Base-by-base conservation (phyloP, 768 basidiomycete species). In the Strobilomyces echinocephalus region DNA sequence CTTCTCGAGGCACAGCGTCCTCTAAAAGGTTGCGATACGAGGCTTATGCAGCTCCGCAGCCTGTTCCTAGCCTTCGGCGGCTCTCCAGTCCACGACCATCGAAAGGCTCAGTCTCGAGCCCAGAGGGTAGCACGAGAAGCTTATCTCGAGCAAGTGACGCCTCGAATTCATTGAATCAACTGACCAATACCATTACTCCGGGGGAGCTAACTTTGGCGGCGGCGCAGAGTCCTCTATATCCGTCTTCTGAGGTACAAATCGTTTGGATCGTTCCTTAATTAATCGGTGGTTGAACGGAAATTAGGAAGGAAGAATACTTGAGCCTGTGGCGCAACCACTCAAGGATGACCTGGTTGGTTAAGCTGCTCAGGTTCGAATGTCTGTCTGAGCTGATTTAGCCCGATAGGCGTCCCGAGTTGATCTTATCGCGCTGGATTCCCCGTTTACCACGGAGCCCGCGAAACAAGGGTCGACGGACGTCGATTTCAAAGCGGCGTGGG, bases 391-490 rank as follows among this genome's bases (percentile, higher is more conserved):
- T 71, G 41, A 69, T 50, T 35, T 20, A 24, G 36, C n/a, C 34
- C 14, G 49, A 30, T 40, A 78, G 76, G 60, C 62, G 10, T 68
- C 68, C 21, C 64, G 66, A 16, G 62, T 68, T 18, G 86, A 91
- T 70, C 78, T 91, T 44, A 90, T 91, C 56, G 74, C 82, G 9
- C 78, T 92, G 36, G 88, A 91, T 65, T 82, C 85, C 2, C 85
- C 88, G 3, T 85, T 85, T 69, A 71, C 81, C 40, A 64, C 74
- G 8, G 83, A 84, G 54, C 73, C 74, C 21, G 36, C 59, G 21
- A 66, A 63, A 28, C 54, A 54, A 34, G 46, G 36, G 24, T 7
- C 52, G n/a, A 35, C 28, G 1, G 64, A 59, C 33, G 57, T 61
- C n/a, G 76, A 79, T 50, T 88, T 91, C 61, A 76, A 79, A 59